Percentiles rank a stretch among this genome's conserved stretches.
Evolutionary conservation across 2,329 filamentous ascomycete species (phyloP).

Genomic region (Fusarium guadeloupense): DNA sequence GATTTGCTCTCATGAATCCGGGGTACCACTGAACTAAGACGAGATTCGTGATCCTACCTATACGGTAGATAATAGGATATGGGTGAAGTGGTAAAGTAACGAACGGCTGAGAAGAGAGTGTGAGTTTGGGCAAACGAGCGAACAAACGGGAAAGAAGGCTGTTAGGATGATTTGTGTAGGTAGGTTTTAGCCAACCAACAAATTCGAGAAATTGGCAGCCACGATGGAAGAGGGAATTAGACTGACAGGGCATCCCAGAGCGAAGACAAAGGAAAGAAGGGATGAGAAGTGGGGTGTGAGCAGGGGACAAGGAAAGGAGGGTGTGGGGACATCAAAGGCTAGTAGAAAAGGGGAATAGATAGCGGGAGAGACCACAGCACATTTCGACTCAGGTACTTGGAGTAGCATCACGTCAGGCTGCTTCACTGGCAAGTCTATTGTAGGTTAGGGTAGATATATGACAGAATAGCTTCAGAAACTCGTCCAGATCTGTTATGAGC

Average conservation of each 20-base stretch:
- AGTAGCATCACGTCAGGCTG: not conserved
- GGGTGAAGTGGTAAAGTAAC: constrained; percentile 21
- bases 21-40: constrained; percentile 27
- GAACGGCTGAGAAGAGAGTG: constrained; percentile 24
- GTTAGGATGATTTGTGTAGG: constrained; percentile 26
- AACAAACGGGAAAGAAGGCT: constrained; percentile 20
- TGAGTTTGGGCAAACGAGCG: constrained; percentile 22
- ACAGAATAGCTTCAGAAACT: not conserved
- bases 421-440: not conserved
- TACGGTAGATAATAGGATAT: not conserved
- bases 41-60: constrained; percentile 16
- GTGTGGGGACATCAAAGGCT: constrained; percentile 26
- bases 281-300: constrained; percentile 35
- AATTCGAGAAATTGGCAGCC: constrained; percentile 41
- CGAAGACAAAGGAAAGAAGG: constrained; percentile 27
- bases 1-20: constrained; percentile 33
- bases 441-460: not conserved
- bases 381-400: constrained; percentile 5
- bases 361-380: constrained; percentile 12
- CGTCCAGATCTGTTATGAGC: not conserved
- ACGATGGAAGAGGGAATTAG: constrained; percentile 44
- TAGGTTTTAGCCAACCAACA: constrained; percentile 31
- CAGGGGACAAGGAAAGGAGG: constrained; percentile 20
- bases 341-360: constrained; percentile 25
- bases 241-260: constrained; percentile 34